Conservation (phyloP, 2,329 filamentous ascomycete species). For the Rutstroemia sydowiana region DNA sequence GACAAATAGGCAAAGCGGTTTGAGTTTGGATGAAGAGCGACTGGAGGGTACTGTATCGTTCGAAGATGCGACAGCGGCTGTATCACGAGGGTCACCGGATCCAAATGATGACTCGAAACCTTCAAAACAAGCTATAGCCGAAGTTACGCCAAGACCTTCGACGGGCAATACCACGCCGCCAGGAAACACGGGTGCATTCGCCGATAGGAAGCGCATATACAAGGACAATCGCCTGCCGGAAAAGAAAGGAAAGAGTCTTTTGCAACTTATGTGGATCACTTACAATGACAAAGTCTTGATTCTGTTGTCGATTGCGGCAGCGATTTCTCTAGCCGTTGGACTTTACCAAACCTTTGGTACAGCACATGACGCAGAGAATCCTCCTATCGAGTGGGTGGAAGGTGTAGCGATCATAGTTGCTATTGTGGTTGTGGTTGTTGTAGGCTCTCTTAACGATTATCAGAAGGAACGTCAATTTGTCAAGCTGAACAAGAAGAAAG, state of each 20-base stretch:
- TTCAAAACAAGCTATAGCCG: conserved; percentile 27
- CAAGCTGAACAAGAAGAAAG: conserved; percentile 73
- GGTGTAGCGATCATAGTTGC: conserved; percentile 73
- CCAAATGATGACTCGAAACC: conserved; percentile 28
- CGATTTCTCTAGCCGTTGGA: conserved; percentile 67
- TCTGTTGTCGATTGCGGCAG: conserved; percentile 60
- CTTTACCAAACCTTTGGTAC: conserved; percentile 64
- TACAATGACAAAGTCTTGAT: conserved; percentile 78
- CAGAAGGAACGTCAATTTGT: conserved; percentile 77
- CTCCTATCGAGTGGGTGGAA: conserved; percentile 70
- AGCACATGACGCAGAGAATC: conserved; percentile 36
- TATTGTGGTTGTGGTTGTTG: conserved; percentile 67
- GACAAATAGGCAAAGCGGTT: conserved; percentile 55
- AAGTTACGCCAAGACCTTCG: background rate
- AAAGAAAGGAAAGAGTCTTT: conserved; percentile 61
- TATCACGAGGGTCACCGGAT: conserved; percentile 10
- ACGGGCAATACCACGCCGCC: background rate
- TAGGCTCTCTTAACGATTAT: conserved; percentile 74
- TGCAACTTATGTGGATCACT: conserved; percentile 68
- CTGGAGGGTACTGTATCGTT: conserved; percentile 61
- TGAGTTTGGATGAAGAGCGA: conserved; percentile 61
- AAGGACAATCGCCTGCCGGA: conserved; percentile 61
- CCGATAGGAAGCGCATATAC: conserved; percentile 63
- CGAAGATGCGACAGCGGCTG: conserved; percentile 45
- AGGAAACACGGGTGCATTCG: conserved; percentile 32